Percentiles rank a stretch among this genome's conserved stretches.
Conservation (phyloP, 163 green algal genomes). For the Chlamydomonas reinhardtii region DNA sequence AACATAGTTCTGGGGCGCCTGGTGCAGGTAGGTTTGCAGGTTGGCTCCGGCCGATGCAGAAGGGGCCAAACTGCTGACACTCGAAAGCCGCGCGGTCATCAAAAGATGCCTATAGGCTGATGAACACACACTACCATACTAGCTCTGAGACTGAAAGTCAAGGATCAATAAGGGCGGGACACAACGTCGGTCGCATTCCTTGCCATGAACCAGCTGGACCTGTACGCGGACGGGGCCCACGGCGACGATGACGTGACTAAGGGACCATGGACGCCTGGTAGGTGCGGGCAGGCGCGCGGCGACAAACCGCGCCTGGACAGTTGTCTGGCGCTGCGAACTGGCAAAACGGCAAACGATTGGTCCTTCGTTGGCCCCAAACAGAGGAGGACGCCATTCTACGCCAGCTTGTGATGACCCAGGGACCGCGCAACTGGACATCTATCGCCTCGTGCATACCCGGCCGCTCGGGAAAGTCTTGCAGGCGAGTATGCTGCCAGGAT, state of each 20-base stretch:
- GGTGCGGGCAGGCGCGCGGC: background rate
- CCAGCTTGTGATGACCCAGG: constrained; percentile 34
- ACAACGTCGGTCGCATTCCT: too few relatives aligned
- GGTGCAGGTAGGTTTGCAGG: too few relatives aligned
- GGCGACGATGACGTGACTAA: constrained; percentile 50
- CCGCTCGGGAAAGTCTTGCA: constrained; percentile 60
- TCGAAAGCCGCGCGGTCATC: too few relatives aligned
- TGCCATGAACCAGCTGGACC: background rate
- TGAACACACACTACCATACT: too few relatives aligned
- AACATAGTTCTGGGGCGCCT: too few relatives aligned
- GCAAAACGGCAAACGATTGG: background rate
- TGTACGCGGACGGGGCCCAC: background rate
- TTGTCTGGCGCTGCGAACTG: background rate
- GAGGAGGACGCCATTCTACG: constrained; percentile 27
- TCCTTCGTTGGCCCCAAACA: background rate
- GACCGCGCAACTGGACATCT: constrained; percentile 52
- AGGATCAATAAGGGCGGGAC: too few relatives aligned
- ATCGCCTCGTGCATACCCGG: constrained; percentile 55
- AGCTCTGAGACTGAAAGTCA: too few relatives aligned
- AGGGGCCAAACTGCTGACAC: too few relatives aligned
- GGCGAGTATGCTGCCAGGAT: constrained; percentile 13
- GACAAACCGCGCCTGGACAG: background rate
- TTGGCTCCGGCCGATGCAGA: too few relatives aligned
- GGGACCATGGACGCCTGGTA: constrained; percentile 51
- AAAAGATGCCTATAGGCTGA: too few relatives aligned